A percentile compares a stretch with the other conserved stretches of the same genome.
These are phyloP conservation scores for Gracilaria domingensis DNA, from an alignment of 23 red algal species.

Conservation along the genomic window DNA sequence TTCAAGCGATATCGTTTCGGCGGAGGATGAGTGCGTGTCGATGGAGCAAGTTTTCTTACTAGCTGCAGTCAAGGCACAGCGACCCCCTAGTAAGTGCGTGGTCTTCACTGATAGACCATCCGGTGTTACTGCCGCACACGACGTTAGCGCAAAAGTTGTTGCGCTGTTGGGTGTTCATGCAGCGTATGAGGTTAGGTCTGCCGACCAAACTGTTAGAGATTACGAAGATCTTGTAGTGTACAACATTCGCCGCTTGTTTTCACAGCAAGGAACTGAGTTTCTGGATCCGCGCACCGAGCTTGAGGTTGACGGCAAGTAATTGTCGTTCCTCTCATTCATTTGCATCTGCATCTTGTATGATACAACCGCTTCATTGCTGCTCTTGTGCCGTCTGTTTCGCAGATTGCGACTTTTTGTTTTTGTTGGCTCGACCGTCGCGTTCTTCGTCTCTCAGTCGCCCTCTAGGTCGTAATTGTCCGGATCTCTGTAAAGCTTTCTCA, in stretches of 20 bases:
- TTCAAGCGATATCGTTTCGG: slow-evolving; percentile 50
- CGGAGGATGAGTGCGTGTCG: slow-evolving; percentile 87
- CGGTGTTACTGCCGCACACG: slow-evolving; percentile 90
- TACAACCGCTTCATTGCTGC: neutral
- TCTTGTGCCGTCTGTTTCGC: slow-evolving; percentile 9
- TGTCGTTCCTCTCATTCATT: neutral
- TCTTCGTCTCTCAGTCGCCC: slow-evolving; percentile 10
- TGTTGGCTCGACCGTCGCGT: neutral
- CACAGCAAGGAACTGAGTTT: slow-evolving; percentile 69
- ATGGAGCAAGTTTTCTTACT: slow-evolving; percentile 81
- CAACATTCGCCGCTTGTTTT: slow-evolving; percentile 91
- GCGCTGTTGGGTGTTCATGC: slow-evolving; percentile 82
- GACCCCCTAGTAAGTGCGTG: slow-evolving; percentile 89
- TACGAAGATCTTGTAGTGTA: slow-evolving; percentile 85
- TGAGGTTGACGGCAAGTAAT: slow-evolving; percentile 57
- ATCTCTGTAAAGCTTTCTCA: slow-evolving; percentile 68
- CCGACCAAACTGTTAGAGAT: slow-evolving; percentile 79
- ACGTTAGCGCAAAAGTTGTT: slow-evolving; percentile 79
- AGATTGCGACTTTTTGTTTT: slow-evolving; percentile 42
- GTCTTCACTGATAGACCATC: slow-evolving; percentile 86
- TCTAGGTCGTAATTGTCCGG: slow-evolving; percentile 54
- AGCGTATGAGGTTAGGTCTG: slow-evolving; percentile 88
- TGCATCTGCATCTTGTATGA: neutral
- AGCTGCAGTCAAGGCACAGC: slow-evolving; percentile 71
- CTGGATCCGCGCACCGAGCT: slow-evolving; percentile 67